Conservation (phyloP, 2,329 filamentous ascomycete genomes). For the Colletotrichum plurivorum region DNA sequence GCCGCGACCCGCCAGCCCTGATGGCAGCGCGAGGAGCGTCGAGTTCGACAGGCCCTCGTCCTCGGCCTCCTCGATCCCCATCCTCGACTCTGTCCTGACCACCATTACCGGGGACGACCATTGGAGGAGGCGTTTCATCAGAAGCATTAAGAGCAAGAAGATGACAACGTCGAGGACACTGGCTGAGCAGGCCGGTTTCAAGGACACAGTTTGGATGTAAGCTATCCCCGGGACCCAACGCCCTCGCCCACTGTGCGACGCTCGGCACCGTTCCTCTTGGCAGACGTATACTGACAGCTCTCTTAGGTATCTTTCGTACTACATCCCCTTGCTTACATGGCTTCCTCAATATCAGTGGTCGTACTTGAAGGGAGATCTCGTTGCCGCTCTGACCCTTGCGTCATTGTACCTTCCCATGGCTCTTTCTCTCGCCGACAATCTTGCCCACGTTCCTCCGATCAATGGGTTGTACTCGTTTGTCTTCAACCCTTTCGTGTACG, state of each 20-base stretch:
- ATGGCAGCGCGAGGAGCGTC: conserved; percentile 50
- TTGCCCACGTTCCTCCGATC: conserved; percentile 92
- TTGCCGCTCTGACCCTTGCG: conserved; percentile 94
- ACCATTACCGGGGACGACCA: conserved; percentile 56
- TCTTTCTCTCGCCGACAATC: conserved; percentile 90
- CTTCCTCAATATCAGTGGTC: conserved; percentile 86
- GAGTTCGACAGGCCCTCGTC: conserved; percentile 52
- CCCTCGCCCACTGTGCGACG: background rate
- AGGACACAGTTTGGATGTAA: conserved; percentile 81
- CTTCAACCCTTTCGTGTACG: conserved; percentile 92
- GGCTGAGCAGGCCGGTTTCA: conserved; percentile 80
- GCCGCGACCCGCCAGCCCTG: conserved; percentile 70
- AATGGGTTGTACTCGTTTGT: conserved; percentile 96
- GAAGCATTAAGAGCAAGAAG: conserved; percentile 72
- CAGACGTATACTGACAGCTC: conserved; percentile 4
- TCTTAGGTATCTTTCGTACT: conserved; percentile 88
- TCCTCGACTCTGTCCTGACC: conserved; percentile 56
- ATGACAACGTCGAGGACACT: conserved; percentile 81
- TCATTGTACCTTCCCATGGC: conserved; percentile 99
- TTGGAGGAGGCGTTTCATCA: conserved; percentile 66
- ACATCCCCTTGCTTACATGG: conserved; percentile 93
- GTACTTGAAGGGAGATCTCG: conserved; percentile 87
- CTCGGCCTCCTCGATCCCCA: conserved; percentile 50
- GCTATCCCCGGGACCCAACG: conserved; percentile 45
- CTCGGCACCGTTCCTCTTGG: background rate